Evolutionary conservation across 768 basidiomycete species (phyloP), one percentile per base, ranked within the genome.

Genomic region (Agrocybe praecox): DNA sequence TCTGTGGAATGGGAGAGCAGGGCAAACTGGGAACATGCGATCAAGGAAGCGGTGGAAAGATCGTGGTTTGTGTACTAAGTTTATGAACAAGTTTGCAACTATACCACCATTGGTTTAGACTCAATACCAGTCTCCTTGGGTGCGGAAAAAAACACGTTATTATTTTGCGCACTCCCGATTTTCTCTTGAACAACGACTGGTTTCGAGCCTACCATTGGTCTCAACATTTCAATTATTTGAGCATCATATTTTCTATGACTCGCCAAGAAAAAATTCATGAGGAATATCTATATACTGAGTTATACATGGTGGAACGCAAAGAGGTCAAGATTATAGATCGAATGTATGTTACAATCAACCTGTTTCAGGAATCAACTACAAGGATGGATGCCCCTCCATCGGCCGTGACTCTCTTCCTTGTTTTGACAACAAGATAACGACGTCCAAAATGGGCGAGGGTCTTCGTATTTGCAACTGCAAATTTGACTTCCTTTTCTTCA

Each of bases 341-440:
- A n/a, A n/a, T n/a, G n/a, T n/a, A n/a, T n/a, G n/a, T n/a, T n/a
- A n/a, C n/a, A n/a, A n/a, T n/a, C n/a, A n/a, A n/a, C n/a, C n/a
- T 4, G 15, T 9, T 15, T 15, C 23, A 24, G 3, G n/a, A 51
- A 2, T 17, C 43, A 21, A 77, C 52, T 2, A 75, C 75, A 40
- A 87, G 76, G 26, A 87, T 65, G 0, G 87, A 88, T 0, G 81
- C 81, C 17, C 88, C 88, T 15, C 88, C 87, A 62, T 89, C 88
- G 10, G 68, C 68, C 0, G 88, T 89, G 23, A 89, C 74, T 14
- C 88, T 74, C 46, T 75, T 77, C 23, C 88, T 74, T 0, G 86
- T 87, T 66, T 87, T 86, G 65, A 87, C 75, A 19, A 87, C 54
- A 12, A 88, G 57, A 53, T 85, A 87, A 0, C 81, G 72, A 12